phyloP scores from a whole-genome alignment of 345 rosid species.

The Brassica nigra region DNA sequence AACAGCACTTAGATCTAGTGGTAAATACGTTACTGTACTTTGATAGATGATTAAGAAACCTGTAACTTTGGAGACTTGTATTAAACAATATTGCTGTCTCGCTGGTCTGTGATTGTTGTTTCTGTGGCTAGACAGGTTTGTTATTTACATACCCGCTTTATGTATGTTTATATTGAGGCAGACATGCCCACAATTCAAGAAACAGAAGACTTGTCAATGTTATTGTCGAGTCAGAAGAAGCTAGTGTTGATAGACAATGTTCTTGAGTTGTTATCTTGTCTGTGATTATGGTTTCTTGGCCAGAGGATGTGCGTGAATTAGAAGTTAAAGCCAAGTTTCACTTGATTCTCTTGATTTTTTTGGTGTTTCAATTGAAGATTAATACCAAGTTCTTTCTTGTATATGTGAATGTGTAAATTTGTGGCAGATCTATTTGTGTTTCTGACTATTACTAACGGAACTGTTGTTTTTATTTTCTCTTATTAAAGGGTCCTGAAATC shows the following conservation, averaged over 20 bases:
- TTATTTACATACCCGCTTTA: neutral
- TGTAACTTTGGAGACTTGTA: neutral
- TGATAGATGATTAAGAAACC: neutral
- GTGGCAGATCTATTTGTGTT: neutral
- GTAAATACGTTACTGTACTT: neutral
- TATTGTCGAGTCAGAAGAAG: neutral
- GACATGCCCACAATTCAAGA: neutral
- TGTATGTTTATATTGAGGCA: neutral
- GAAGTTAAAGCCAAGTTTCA: neutral
- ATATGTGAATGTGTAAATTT: neutral
- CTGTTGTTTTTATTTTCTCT: constrained; percentile 15
- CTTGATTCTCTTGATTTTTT: neutral
- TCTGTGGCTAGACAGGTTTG: neutral
- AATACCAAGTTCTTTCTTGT: constrained; percentile 1
- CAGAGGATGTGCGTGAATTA: constrained; percentile 4
- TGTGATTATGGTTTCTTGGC: neutral
- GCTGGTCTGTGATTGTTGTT: neutral
- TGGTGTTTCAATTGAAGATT: neutral
- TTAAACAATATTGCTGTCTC: neutral
- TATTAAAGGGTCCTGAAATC: constrained; percentile 71
- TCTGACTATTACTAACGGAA: neutral
- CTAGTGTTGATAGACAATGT: neutral
- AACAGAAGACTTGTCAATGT: neutral
- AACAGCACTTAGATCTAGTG: neutral
- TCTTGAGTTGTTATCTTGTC: constrained; percentile 2